Conservation (phyloP, 345 rosid species). For the Firmiana major region DNA sequence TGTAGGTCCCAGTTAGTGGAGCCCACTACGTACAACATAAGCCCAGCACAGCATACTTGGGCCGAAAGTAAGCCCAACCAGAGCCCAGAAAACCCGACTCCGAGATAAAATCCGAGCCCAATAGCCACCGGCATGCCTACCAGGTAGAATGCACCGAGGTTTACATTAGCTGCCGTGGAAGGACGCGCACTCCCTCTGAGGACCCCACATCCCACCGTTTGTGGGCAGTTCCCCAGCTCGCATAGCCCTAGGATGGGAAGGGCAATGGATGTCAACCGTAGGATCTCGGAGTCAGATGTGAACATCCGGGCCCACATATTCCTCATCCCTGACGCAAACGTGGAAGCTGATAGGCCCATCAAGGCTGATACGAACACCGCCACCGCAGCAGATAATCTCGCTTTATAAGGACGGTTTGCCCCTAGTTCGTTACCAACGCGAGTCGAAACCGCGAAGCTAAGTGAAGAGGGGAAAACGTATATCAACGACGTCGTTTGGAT, state of each 20-base stretch:
- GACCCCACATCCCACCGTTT: constrained; percentile 91
- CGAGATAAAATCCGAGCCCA: constrained; percentile 66
- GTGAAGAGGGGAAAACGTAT: constrained; percentile 81
- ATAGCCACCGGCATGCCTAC: constrained; percentile 92
- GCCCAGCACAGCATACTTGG: constrained; percentile 78
- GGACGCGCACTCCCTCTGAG: constrained; percentile 86
- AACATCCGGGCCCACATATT: constrained; percentile 78
- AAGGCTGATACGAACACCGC: constrained; percentile 51
- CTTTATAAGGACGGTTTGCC: constrained; percentile 53
- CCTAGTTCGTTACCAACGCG: constrained; percentile 92
- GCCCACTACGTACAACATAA: constrained; percentile 80
- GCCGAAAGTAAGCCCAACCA: constrained; percentile 81
- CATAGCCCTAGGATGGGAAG: constrained; percentile 78
- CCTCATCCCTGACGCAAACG: constrained; percentile 59
- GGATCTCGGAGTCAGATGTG: constrained; percentile 58
- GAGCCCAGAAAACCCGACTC: constrained; percentile 74
- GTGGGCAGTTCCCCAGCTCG: constrained; percentile 88
- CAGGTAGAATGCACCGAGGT: constrained; percentile 80
- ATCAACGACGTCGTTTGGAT: constrained; percentile 89
- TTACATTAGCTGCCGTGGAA: constrained; percentile 80
- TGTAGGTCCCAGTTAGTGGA: constrained; percentile 74
- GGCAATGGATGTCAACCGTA: constrained; percentile 66
- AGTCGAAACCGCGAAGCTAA: constrained; percentile 79
- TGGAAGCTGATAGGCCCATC: constrained; percentile 61
- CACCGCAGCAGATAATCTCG: constrained; percentile 56